A percentile compares a stretch with the other conserved stretches of the same genome.
These are phyloP conservation scores for Triticum urartu DNA, from an alignment of 176 grass and related monocot species.

Conservation along the genomic window DNA sequence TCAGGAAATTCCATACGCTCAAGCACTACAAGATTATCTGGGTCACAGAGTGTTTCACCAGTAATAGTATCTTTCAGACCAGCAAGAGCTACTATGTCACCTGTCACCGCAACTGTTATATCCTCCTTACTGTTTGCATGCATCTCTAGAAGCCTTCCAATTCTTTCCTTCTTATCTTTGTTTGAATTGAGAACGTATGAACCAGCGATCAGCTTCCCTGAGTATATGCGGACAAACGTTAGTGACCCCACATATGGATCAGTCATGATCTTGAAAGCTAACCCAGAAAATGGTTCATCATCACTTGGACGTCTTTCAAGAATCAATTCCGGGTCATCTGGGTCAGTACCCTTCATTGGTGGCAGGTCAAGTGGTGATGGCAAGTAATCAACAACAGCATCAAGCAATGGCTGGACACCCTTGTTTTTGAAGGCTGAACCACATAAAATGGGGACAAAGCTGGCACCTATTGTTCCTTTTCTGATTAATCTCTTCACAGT, in stretches of 20 bases:
- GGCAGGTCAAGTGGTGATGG: constrained; percentile 85
- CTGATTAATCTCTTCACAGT: constrained; percentile 89
- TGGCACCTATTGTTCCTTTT: constrained; percentile 74
- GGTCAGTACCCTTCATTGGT: constrained; percentile 85
- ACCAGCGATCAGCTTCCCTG: constrained; percentile 74
- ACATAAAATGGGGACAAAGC: constrained; percentile 92
- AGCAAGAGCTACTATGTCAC: constrained; percentile 95
- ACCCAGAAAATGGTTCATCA: constrained; percentile 83
- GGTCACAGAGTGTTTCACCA: constrained; percentile 86
- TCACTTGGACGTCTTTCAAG: constrained; percentile 68
- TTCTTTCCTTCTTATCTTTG: constrained; percentile 96
- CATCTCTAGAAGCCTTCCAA: constrained; percentile 95
- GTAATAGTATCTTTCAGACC: constrained; percentile 97
- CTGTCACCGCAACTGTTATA: constrained; percentile 65
- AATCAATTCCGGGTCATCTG: constrained; percentile 69
- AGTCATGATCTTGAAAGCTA: constrained; percentile 99
- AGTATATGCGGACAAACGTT: constrained; percentile 96
- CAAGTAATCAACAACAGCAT: constrained; percentile 97
- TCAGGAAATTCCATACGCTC: constrained; percentile 99
- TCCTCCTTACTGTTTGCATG: constrained; percentile 99
- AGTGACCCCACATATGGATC: constrained; percentile 94
- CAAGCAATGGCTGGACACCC: constrained; percentile 91
- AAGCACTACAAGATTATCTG: constrained; percentile 80
- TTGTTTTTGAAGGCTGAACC: constrained; percentile 99
- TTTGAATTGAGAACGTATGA: constrained; percentile 97